phyloP scores from a whole-genome alignment of 2,329 filamentous ascomycete species.

The Penicillium sumatraense region DNA sequence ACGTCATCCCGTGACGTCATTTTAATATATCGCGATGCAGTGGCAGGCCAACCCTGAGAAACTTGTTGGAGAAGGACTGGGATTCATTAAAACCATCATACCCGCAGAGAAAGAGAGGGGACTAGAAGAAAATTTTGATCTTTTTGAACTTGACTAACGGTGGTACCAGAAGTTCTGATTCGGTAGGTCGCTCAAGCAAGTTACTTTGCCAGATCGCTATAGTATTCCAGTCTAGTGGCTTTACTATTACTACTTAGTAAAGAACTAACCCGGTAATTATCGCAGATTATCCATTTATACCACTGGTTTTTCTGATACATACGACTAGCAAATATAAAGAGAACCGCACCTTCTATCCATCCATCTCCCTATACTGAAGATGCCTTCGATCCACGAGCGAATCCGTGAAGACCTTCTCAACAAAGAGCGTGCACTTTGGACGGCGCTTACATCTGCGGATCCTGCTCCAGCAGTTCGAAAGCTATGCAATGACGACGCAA shows the following conservation, averaged over 20 bases:
- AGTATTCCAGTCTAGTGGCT: too few species aligned
- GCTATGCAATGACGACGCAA: constrained; percentile 36
- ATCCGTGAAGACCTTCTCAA: constrained; percentile 41
- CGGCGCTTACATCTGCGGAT: constrained; percentile 42
- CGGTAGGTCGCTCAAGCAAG: too few species aligned
- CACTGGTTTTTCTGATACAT: too few species aligned
- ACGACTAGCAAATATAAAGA: neutral
- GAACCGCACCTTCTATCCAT: neutral
- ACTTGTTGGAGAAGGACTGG: too few species aligned
- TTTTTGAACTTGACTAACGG: neutral
- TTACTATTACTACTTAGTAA: too few species aligned
- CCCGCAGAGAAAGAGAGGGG: neutral
- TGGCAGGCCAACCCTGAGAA: neutral
- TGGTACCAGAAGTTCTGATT: neutral
- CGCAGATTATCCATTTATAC: too few species aligned
- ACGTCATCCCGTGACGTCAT: constrained; percentile 30
- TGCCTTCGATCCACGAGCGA: constrained; percentile 43
- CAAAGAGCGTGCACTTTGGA: constrained; percentile 44
- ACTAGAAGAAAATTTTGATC: neutral
- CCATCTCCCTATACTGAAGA: constrained; percentile 15
- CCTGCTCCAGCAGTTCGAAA: constrained; percentile 39
- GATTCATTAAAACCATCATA: constrained; percentile 12
- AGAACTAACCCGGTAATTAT: too few species aligned
- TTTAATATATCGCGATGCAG: constrained; percentile 7
- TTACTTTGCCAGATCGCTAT: too few species aligned